Evolutionary conservation across 345 rosid genomes (phyloP).

Genomic region (Eucalyptus curtisii): DNA sequence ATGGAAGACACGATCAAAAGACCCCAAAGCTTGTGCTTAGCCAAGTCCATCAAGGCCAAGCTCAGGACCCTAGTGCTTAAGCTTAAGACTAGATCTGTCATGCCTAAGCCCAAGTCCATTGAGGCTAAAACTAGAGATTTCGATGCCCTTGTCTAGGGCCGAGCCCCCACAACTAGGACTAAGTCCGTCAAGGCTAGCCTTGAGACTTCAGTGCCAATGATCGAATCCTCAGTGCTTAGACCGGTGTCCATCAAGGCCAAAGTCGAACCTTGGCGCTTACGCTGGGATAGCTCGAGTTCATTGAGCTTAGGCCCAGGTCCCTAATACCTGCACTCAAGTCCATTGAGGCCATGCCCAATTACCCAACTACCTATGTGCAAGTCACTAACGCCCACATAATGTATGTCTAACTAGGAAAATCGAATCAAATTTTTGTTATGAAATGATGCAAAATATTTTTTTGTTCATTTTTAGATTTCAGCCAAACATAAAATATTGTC

Average conservation of each 20-base stretch:
- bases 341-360: too few species aligned
- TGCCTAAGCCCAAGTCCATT: neutral
- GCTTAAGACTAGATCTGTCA: neutral
- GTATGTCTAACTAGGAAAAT: too few species aligned
- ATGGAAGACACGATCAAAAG: fast-evolving
- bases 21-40: too few species aligned
- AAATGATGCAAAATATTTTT: fast-evolving
- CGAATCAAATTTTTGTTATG: fast-evolving
- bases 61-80: neutral
- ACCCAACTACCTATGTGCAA: fast-evolving
- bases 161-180: too few species aligned
- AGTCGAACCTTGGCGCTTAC: fast-evolving
- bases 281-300: fast-evolving
- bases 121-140: neutral
- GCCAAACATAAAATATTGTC: too few species aligned
- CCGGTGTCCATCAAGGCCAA: too few species aligned
- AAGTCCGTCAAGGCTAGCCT: fast-evolving
- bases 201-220: fast-evolving
- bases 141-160: fast-evolving
- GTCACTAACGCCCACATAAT: fast-evolving
- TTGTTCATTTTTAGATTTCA: fast-evolving
- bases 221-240: fast-evolving
- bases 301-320: too few species aligned
- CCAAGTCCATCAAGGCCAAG: too few species aligned
- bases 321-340: too few species aligned